phyloP scores from a whole-genome alignment of 306 rosid species.

The Begonia peltatifolia region DNA sequence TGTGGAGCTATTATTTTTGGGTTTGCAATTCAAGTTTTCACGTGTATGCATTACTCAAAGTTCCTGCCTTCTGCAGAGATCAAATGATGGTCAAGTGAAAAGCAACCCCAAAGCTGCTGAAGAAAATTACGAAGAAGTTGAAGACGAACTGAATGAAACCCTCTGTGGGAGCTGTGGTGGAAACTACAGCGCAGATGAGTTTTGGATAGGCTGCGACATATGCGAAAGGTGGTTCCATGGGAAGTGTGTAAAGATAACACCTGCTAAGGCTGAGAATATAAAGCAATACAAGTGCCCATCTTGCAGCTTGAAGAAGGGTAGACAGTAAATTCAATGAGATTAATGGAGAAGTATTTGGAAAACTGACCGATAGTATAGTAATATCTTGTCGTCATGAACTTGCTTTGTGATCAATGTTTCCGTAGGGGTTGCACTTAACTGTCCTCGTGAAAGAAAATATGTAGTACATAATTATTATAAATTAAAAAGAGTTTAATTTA shows the following conservation, averaged over 20 bases:
- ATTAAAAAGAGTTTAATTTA: too few relatives aligned
- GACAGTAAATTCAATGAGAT: constrained; percentile 21
- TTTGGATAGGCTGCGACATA: constrained; percentile 63
- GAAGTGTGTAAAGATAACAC: constrained; percentile 62
- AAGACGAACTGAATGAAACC: constrained; percentile 50
- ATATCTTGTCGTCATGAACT: constrained; percentile 14
- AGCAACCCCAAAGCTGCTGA: constrained; percentile 44
- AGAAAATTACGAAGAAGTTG: constrained; percentile 45
- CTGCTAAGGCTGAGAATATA: constrained; percentile 67
- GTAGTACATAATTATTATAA: too few relatives aligned
- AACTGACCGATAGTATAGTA: constrained; percentile 29
- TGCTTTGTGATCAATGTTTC: constrained; percentile 26
- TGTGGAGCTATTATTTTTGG: too few relatives aligned
- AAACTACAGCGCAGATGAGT: constrained; percentile 51
- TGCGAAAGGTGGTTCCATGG: constrained; percentile 77
- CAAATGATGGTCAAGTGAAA: constrained; percentile 53
- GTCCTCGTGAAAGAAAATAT: constrained; percentile 2
- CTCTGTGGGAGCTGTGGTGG: constrained; percentile 65
- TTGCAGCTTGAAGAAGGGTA: constrained; percentile 39
- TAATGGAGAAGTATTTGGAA: background rate
- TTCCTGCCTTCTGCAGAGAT: constrained; percentile 28
- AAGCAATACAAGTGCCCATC: constrained; percentile 65
- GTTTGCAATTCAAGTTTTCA: constrained; percentile 1
- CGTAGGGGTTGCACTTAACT: constrained; percentile 19
- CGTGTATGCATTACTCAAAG: background rate